Evolutionary conservation across 495 filamentous ascomycete genomes (phyloP), one percentile per base, ranked within the genome.

Genomic region (Lichina pygmaea): DNA sequence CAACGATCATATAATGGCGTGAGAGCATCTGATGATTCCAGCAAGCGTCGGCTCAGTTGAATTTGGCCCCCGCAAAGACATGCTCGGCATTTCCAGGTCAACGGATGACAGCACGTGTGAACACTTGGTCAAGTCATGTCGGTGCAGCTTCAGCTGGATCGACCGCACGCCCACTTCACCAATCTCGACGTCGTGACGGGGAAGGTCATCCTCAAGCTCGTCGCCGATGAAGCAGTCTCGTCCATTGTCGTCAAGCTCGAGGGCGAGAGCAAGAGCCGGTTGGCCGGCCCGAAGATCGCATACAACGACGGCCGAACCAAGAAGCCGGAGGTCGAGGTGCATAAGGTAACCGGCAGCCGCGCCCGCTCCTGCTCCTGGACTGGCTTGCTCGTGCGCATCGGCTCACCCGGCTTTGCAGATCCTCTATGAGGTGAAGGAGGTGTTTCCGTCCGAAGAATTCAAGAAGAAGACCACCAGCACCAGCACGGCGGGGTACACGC

Each of bases 221-320:
- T 56, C 8, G 72, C 69, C 30, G 70, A 75, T 46, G 71, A 81
- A 47, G 69, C 72, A 31, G 66, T 97, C 42, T 70, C 76, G 31
- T 71, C 72, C 10, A 78, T 97, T 45, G 69, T 84, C 39, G 86
- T 93, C 50, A 97, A 97, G 63, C 69, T 97, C 34, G 86, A 97
- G 57, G 89, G 86, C 45, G 85, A 91, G 58, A 81, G 77, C 51
- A 67, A 68, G 42, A 85, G 83, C 15, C 68, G 72, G 40, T 56
- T 79, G 46, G 11, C 59, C 45, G 45, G 54, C 46, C 61, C 58
- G 50, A 51, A 34, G n/a, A 52, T 38, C 44, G 48, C 44, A 41
- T 53, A 42, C 46, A 57, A 48, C 24, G 65, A 68, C 30, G 64
- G 38, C 64, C 65, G 17, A 65, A 77, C 31, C 66, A 67, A 67